A percentile compares a stretch with the other conserved stretches of the same genome.
Conservation (phyloP, 2,329 filamentous ascomycete genomes). For the Colletotrichum magnum region DNA sequence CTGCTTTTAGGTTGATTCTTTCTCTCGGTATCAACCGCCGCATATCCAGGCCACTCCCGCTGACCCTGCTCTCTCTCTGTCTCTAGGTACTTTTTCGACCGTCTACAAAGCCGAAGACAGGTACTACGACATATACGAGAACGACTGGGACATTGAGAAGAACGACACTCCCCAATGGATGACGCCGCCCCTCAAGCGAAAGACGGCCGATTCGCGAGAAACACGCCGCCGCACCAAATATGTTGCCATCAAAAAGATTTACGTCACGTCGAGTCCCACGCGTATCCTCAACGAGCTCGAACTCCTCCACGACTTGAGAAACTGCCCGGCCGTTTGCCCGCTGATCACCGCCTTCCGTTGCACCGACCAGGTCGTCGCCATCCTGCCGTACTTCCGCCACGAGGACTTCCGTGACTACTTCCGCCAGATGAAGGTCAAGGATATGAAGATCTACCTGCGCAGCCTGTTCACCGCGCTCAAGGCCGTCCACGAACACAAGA, state of each 20-base stretch:
- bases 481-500: constrained; percentile 85
- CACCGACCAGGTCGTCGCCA: constrained; percentile 93
- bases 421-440: constrained; percentile 85
- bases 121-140: constrained; percentile 84
- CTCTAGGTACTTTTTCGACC: constrained; percentile 92
- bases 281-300: constrained; percentile 98
- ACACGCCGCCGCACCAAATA: constrained; percentile 70
- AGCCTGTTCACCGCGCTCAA: constrained; percentile 88
- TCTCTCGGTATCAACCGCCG: no score
- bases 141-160: constrained; percentile 85
- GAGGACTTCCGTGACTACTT: constrained; percentile 97
- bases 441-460: constrained; percentile 91
- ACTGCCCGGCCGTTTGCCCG: constrained; percentile 89
- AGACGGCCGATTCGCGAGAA: constrained; percentile 46
- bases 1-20: no score
- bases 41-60: neutral
- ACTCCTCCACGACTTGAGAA: constrained; percentile 87
- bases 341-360: constrained; percentile 97
- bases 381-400: constrained; percentile 96
- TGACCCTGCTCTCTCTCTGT: neutral
- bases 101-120: constrained; percentile 99
- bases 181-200: constrained; percentile 74
- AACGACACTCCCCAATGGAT: constrained; percentile 74
- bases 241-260: constrained; percentile 99
- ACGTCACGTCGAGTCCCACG: constrained; percentile 94